Evolutionary conservation across 75 land plant genomes (phyloP).

Genomic region (Larix kaempferi): DNA sequence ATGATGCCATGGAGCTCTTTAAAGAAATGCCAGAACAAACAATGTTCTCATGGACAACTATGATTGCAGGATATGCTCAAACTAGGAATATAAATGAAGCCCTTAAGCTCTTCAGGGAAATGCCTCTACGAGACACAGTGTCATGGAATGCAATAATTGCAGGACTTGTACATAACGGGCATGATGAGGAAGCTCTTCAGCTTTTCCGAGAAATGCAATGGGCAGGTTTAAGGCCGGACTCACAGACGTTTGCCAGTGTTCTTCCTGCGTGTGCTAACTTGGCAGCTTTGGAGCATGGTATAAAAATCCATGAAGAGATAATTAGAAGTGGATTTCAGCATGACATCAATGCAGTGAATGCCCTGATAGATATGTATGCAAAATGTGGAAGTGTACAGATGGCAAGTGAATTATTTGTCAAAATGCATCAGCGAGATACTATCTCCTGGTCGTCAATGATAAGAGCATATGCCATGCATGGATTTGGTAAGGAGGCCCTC

Average conservation of each 20-base stretch:
- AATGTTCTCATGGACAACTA: slow-evolving; percentile 55
- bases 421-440: slow-evolving; percentile 5
- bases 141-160: slow-evolving; percentile 19
- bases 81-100: slow-evolving; percentile 31
- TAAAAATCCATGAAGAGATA: slow-evolving; percentile 22
- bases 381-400: slow-evolving; percentile 16
- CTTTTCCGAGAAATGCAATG: slow-evolving; percentile 29
- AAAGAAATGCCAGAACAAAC: slow-evolving; percentile 15
- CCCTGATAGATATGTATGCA: slow-evolving; percentile 26
- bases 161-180: slow-evolving; percentile 21
- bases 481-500: slow-evolving; percentile 14
- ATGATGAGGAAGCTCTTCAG: slow-evolving; percentile 20
- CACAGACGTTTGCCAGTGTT: slow-evolving; percentile 34
- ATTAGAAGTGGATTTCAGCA: background rate
- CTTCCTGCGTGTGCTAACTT: slow-evolving; percentile 48
- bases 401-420: slow-evolving; percentile 9
- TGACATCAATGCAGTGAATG: slow-evolving; percentile 8
- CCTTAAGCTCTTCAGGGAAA: slow-evolving; percentile 23
- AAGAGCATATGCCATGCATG: slow-evolving; percentile 19
- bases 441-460: slow-evolving; percentile 22
- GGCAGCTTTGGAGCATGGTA: slow-evolving; percentile 20
- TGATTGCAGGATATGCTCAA: slow-evolving; percentile 38
- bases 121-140: slow-evolving; percentile 18
- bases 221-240: slow-evolving; percentile 31
- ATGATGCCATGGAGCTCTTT: slow-evolving; percentile 32